Evolutionary conservation across 2,329 filamentous ascomycete genomes (phyloP).

Genomic region (Sclerotinia subarctica): DNA sequence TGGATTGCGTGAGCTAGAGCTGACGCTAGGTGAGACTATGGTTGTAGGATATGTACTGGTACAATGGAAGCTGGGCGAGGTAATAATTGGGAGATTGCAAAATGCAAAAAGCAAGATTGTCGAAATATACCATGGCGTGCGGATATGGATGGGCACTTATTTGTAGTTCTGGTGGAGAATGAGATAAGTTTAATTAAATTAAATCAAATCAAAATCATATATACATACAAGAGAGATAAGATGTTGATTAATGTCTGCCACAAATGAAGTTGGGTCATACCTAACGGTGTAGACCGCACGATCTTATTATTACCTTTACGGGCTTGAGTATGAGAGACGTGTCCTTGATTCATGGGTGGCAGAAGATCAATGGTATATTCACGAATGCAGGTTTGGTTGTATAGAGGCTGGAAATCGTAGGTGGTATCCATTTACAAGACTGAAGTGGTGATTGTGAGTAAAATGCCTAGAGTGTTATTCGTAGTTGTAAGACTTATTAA

Average conservation of each 20-base stretch:
- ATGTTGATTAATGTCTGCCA: not conserved
- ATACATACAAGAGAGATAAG: not conserved
- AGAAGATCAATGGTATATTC: not conserved
- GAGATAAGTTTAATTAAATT: not conserved
- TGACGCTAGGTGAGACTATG: not conserved
- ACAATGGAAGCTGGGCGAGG: not conserved
- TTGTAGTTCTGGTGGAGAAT: not conserved
- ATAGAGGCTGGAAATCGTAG: not conserved
- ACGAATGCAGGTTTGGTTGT: not conserved
- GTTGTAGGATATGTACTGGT: constrained; percentile 13
- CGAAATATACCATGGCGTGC: not conserved
- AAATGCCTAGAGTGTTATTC: too few relatives aligned
- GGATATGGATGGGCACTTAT: not conserved
- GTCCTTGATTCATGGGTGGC: too few relatives aligned
- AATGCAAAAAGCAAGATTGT: not conserved
- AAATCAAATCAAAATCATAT: not conserved
- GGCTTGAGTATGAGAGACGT: not conserved
- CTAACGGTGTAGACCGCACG: not conserved
- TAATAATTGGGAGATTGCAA: not conserved
- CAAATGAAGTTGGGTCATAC: not conserved
- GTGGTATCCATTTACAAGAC: not conserved
- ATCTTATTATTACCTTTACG: not conserved
- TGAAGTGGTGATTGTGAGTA: not conserved
- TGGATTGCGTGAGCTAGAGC: not conserved
- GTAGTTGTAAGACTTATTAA: too few relatives aligned